Base-by-base conservation (phyloP, 2,329 filamentous ascomycete species). In the Botrytis galanthina region DNA sequence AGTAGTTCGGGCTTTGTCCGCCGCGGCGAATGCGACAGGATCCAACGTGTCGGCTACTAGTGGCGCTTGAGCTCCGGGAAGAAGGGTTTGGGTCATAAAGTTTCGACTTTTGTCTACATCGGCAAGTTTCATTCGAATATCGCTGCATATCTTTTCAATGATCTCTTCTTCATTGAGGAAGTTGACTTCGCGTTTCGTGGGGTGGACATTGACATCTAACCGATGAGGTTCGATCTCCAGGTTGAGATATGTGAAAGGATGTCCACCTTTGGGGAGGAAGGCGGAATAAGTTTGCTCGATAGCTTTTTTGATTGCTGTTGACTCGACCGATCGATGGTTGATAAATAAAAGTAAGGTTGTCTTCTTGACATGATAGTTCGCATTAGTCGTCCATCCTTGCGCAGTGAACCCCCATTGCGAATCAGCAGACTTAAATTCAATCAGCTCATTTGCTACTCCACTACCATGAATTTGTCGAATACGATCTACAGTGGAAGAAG, bases 131-230 rank as follows among this genome's bases (percentile, higher is more conserved):
- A 89, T 86, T 70, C 93, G 89, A 35, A 99, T 92, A 71, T 93
- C 89, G 75, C 91, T 89, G 83, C 95, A 98, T 7, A 99, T 90
- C 22, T 89, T 88, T 76, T 96, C 93, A 64, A 96, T 92, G 63
- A 99, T 97, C 78, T 99, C 96, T 76, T 99, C 96, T 81, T 99
- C 96, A 75, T 98, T 97, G 35, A 99, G 86, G 78, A 99, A 98
- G 80, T 98, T 96, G 32, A 99, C 96, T 81, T 99, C 95, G 69
- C 94, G 88, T 82, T 99, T 99, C 0, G 96, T 99, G 0, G 96
- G 96, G 82, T 99, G 96, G 0, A 99, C 92, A 78, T 99, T 99
- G 80, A 99, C 97, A 81, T 99, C 96, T 6, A 99, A 94, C 71
- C 95, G 88, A 39, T 92, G 90, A 1, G 96, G 95, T 78, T 98